A percentile compares a stretch with the other conserved stretches of the same genome.
phyloP scores from a whole-genome alignment of 106 monocot species.

The Chionographis japonica region DNA sequence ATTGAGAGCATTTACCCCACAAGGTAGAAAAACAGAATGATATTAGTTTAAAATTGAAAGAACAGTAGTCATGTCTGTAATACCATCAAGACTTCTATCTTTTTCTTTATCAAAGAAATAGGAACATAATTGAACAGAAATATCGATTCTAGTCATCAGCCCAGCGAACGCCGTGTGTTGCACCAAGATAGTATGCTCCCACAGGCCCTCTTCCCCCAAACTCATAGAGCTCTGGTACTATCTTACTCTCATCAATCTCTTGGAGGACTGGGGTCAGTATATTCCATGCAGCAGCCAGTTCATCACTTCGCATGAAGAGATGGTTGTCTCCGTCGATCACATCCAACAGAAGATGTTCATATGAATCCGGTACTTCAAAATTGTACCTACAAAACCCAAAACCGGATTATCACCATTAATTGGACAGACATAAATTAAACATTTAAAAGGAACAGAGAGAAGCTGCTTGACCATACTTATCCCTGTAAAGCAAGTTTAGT shows the following conservation, averaged over 20 bases:
- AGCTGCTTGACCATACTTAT: slow-evolving; percentile 45
- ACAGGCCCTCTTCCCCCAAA: slow-evolving; percentile 79
- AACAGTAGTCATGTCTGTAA: too few species aligned
- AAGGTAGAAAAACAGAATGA: too few species aligned
- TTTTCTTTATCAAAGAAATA: too few species aligned
- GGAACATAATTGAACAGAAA: too few species aligned
- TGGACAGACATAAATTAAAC: background rate
- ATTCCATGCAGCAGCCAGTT: slow-evolving; percentile 74
- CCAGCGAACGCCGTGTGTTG: slow-evolving; percentile 92
- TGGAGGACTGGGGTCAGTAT: slow-evolving; percentile 50
- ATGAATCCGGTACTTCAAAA: slow-evolving; percentile 79
- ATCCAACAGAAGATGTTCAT: slow-evolving; percentile 80
- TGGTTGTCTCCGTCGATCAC: slow-evolving; percentile 84
- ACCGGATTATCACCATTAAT: background rate
- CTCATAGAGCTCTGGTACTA: slow-evolving; percentile 71
- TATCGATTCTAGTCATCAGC: slow-evolving; percentile 49
- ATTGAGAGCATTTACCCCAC: too few species aligned
- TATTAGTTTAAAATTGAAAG: too few species aligned
- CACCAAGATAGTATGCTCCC: slow-evolving; percentile 82
- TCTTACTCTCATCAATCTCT: slow-evolving; percentile 61
- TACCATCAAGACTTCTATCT: too few species aligned
- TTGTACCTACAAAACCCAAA: slow-evolving; percentile 43
- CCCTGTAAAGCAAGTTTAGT: slow-evolving; percentile 75
- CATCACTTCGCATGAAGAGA: slow-evolving; percentile 84
- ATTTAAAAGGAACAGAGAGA: background rate